Conservation (phyloP, 73 alveolate genomes). For the Diophrys appendiculata region DNA sequence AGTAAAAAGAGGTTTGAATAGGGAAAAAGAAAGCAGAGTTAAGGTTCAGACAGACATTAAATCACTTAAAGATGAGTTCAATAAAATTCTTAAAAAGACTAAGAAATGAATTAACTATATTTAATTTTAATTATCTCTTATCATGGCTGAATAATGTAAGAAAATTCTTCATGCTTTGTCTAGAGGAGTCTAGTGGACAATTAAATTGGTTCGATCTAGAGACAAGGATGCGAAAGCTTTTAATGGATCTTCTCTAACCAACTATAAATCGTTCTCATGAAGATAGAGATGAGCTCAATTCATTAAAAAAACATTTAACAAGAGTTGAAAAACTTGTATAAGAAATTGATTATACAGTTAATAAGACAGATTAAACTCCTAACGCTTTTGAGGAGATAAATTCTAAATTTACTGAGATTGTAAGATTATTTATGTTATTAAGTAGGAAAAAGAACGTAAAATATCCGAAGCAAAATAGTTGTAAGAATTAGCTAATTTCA, state of each 20-base stretch:
- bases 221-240: slow-evolving; percentile 5
- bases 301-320: background rate
- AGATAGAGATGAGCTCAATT: background rate
- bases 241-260: background rate
- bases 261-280: slow-evolving; percentile 4
- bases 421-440: background rate
- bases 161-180: too few species aligned
- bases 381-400: background rate
- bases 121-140: too few species aligned
- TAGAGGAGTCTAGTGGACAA: too few species aligned
- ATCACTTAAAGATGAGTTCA: too few species aligned
- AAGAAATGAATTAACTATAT: too few species aligned
- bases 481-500: background rate
- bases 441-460: background rate
- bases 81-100: too few species aligned
- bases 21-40: too few species aligned
- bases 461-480: background rate
- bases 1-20: background rate
- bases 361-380: background rate
- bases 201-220: background rate
- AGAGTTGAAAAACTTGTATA: background rate
- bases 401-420: background rate
- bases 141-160: too few species aligned
- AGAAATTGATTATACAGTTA: background rate
- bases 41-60: too few species aligned